A percentile compares a stretch with the other conserved stretches of the same genome.
Conservation (phyloP, 2,329 filamentous ascomycete genomes). For the Aspergillaceae sp. region DNA sequence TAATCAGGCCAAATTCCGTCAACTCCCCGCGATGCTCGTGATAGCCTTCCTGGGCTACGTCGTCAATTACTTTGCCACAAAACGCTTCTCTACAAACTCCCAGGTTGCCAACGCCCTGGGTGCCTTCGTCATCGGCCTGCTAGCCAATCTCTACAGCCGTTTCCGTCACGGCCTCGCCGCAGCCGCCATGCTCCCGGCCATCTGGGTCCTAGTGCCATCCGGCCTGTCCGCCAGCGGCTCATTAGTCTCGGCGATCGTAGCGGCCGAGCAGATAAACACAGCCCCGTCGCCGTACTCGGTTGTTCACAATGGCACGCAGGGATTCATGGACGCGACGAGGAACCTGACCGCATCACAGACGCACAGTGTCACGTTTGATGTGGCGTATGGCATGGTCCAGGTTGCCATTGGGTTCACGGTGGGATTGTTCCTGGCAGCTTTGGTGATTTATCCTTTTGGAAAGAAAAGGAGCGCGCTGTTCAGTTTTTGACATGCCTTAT, state of each 20-base stretch:
- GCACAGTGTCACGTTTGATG: conserved; percentile 33
- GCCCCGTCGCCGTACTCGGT: conserved; percentile 29
- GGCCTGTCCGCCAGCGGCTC: conserved; percentile 53
- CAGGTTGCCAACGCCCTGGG: conserved; percentile 73
- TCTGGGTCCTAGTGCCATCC: conserved; percentile 63
- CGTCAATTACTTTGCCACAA: conserved; percentile 66
- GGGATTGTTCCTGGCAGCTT: conserved; percentile 40
- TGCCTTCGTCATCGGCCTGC: conserved; percentile 68
- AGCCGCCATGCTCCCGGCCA: conserved; percentile 78
- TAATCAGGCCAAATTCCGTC: conserved; percentile 75
- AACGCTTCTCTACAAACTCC: conserved; percentile 59
- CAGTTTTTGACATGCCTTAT: conserved; percentile 27
- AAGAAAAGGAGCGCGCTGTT: conserved; percentile 43
- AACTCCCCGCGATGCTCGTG: conserved; percentile 67
- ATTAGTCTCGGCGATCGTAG: conserved; percentile 50
- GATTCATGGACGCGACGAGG: conserved; percentile 21
- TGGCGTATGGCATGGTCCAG: conserved; percentile 43
- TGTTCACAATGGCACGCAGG: conserved; percentile 35
- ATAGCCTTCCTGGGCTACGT: conserved; percentile 69
- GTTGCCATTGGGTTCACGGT: conserved; percentile 44
- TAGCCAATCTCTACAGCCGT: conserved; percentile 73
- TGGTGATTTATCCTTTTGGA: conserved; percentile 42
- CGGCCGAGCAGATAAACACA: conserved; percentile 47
- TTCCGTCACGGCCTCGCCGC: conserved; percentile 69
- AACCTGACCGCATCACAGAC: conserved; percentile 12